Base-by-base conservation (phyloP, 2,329 filamentous ascomycete species). In the Diaporthe aspalathi region DNA sequence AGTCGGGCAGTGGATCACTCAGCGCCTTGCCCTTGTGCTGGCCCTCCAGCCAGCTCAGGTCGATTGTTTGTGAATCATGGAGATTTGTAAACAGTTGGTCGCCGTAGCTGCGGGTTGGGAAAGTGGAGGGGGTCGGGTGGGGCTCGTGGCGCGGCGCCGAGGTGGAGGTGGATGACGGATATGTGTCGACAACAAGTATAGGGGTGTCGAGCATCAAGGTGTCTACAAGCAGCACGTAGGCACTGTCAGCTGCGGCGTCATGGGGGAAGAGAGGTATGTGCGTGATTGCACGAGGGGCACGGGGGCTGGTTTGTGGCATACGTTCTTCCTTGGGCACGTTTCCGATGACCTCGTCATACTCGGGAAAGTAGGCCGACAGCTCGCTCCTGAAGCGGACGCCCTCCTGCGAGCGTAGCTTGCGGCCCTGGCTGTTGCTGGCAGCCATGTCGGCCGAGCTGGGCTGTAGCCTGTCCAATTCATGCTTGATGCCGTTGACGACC, bases 281-380 rank as follows among this genome's bases (percentile, higher is more conserved):
- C 35, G 35, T 38, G 12, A 38, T 7, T 38, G 35, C 35, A 38
- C 43, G 54, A 70, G n/a, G 50, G 52, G 22, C 20, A n/a, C 50
- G 17, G 71, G 43, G 47, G 43, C 6, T 12, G 43, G 60, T 38
- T 27, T 27, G 5, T 27, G 49, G 85, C 89, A 80, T 87, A 95
- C 94, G 92, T 76, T 92, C 86, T 81, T 95, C 92, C 76, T 92
- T 92, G 49, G 91, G 89, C 74, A 94, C 91, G 79, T 97, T 93
- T 73, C 93, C 94, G 82, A 98, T 94, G 75, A 98, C 89, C 79
- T 97, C 94, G 81, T 98, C 95, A 81, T 97, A 98, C 78, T 97
- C 95, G 67, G 93, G 91, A 78, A 98, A 98, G 83, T 97, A 98
- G 60, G 90, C 89, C 47, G 94, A 92, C 73, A 98, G 87, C 79